phyloP scores from a whole-genome alignment of 192 early-diverging fungal genomes.

The Coemansia sp. region DNA sequence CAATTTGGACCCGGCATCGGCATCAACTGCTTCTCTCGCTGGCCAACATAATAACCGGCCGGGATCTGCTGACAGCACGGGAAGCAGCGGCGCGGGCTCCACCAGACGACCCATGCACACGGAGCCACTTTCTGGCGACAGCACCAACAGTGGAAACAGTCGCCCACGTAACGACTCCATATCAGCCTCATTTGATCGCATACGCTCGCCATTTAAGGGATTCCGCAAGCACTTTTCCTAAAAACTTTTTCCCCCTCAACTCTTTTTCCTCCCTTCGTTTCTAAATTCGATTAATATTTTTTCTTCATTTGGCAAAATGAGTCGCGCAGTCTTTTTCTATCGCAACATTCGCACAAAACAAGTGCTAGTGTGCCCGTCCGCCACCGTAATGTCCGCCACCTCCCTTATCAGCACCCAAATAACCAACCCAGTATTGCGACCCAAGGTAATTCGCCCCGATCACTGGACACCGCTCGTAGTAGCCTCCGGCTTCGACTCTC shows the following conservation, averaged over 20 bases:
- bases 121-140: slow-evolving; percentile 12
- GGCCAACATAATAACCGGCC: slow-evolving; percentile 1
- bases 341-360: slow-evolving; percentile 54
- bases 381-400: slow-evolving; percentile 28
- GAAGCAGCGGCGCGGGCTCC: background rate
- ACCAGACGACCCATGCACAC: slow-evolving; percentile 21
- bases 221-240: slow-evolving; percentile 50
- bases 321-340: slow-evolving; percentile 43
- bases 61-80: slow-evolving; percentile 10
- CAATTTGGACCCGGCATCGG: slow-evolving; percentile 29
- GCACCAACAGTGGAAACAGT: background rate
- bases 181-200: slow-evolving; percentile 48
- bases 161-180: slow-evolving; percentile 50
- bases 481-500: slow-evolving; percentile 30
- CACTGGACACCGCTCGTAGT: slow-evolving; percentile 53
- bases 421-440: slow-evolving; percentile 25
- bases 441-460: slow-evolving; percentile 42
- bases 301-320: slow-evolving; percentile 22
- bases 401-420: slow-evolving; percentile 30
- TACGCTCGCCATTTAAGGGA: slow-evolving; percentile 52
- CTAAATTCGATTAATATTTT: background rate
- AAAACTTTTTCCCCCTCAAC: background rate
- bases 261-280: background rate
- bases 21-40: slow-evolving; percentile 30
- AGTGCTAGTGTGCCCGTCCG: slow-evolving; percentile 35